phyloP scores from a whole-genome alignment of 2,329 filamentous ascomycete species.

The Ilyonectria destructans region DNA sequence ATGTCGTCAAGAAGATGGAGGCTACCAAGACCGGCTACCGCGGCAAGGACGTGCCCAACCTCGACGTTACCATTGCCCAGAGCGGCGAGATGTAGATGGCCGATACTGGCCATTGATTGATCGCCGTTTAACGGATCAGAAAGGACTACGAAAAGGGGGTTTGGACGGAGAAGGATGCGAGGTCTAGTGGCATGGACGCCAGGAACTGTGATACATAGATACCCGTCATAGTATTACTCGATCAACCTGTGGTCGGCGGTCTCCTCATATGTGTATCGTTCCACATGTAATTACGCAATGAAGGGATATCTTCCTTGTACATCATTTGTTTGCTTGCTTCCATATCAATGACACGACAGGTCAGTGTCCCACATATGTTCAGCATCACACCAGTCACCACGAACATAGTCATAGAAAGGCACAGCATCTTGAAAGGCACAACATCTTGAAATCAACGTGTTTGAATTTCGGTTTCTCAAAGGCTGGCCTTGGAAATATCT shows the following conservation, averaged over 20 bases:
- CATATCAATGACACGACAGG: neutral
- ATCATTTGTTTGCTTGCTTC: slow-evolving; percentile 21
- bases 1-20: slow-evolving; percentile 94
- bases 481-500: slow-evolving; percentile 18
- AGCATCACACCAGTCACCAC: slow-evolving; percentile 12
- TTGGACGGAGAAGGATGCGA: neutral
- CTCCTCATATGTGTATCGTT: slow-evolving; percentile 35
- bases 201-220: slow-evolving; percentile 37
- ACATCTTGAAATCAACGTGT: slow-evolving; percentile 23
- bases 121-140: neutral
- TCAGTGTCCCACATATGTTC: neutral
- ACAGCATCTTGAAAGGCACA: slow-evolving; percentile 20
- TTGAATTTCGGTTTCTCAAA: slow-evolving; percentile 34
- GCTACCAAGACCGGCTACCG: slow-evolving; percentile 84
- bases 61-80: slow-evolving; percentile 88
- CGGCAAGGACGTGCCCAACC: slow-evolving; percentile 84
- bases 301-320: slow-evolving; percentile 11
- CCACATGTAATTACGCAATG: slow-evolving; percentile 27
- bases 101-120: neutral
- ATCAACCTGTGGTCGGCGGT: slow-evolving; percentile 36
- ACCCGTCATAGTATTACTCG: slow-evolving; percentile 38
- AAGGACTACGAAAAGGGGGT: neutral
- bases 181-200: slow-evolving; percentile 1
- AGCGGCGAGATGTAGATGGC: slow-evolving; percentile 89
- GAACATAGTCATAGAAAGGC: slow-evolving; percentile 10